Evolutionary conservation across 2,329 filamentous ascomycete genomes (phyloP), one percentile per base, ranked within the genome.

Genomic region (Chrysosporium keratinophilum): DNA sequence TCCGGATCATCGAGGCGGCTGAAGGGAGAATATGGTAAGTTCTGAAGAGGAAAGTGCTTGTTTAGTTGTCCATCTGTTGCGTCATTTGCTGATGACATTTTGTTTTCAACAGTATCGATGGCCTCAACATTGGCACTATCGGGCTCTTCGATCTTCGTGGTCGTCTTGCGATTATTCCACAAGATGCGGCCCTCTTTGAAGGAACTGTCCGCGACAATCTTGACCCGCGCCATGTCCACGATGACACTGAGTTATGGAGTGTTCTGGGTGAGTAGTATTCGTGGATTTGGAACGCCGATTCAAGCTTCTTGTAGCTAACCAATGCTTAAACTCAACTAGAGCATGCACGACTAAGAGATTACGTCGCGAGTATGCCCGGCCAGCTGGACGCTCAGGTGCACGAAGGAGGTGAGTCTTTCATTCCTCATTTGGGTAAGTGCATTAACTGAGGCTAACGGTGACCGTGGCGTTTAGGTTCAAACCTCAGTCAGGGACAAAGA

Each of bases 231-330:
- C 87, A 95, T 67, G 88, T 94, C 52, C 90, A 95, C 65, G 91
- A 96, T 70, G 94, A 98, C 70, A 95, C 90, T 4, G 93, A 97
- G 67, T 77, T 98, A 34, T 98, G 93, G 93, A 95, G 87, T 67
- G 90, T 94, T 57, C 77, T 96, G 58, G 87, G 87, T 91, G 58
- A 87, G 87, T 91, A 61, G 61, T 33, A 44, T 45, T n/a, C n/a
- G 52, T 34, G 19, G 9, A 48, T 15, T 35, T 37, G n/a, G 33
- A 39, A 39, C 28, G 7, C 47, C 51, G 45, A 48, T 45, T 35
- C 10, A 47, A 40, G 33, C 17, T 43, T 17, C 19, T 19, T 12
- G 12, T 12, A 41, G 7, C 40, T 39, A n/a, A 54, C 23, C 17
- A 33, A 5, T n/a, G 33, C n/a, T 37, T 15, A 43, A 23, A 34